A percentile compares a stretch with the other conserved stretches of the same genome.
These are phyloP conservation scores for Phytophthora vignae DNA, from an alignment of 352 stramenopile genomes.

Conservation along the genomic window DNA sequence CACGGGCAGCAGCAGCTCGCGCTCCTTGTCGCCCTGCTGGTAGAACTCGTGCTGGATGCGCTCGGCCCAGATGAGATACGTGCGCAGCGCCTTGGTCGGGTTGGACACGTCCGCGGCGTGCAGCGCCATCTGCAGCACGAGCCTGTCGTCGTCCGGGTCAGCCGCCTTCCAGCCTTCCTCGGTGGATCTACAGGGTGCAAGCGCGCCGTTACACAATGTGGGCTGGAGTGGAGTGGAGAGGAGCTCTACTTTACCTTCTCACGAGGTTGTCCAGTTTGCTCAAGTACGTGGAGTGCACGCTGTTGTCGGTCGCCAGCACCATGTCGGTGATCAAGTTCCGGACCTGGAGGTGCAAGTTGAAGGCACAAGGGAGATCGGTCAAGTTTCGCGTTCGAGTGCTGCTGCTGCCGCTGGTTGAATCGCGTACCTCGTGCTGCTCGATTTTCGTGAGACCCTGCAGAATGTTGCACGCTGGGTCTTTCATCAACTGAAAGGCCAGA, in stretches of 20 bases:
- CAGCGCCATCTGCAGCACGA: conserved; percentile 81
- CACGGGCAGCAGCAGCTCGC: conserved; percentile 81
- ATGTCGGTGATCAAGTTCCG: conserved; percentile 86
- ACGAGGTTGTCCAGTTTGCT: conserved; percentile 82
- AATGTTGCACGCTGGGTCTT: conserved; percentile 74
- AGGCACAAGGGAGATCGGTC: conserved; percentile 2
- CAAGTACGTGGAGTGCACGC: conserved; percentile 81
- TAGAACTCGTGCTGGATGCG: conserved; percentile 95
- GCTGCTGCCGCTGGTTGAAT: not conserved
- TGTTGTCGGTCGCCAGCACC: conserved; percentile 91
- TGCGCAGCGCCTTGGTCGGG: conserved; percentile 79
- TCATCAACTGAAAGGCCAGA: conserved; percentile 81
- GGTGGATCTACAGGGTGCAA: conserved; percentile 27
- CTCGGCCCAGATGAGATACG: conserved; percentile 90
- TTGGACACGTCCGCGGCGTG: conserved; percentile 96
- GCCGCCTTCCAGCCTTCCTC: conserved; percentile 63
- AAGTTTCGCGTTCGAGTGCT: not conserved
- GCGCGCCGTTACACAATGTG: not conserved
- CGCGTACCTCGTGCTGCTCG: conserved; percentile 74
- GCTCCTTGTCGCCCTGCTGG: conserved; percentile 95
- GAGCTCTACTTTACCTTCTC: conserved; percentile 37
- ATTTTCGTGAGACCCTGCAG: conserved; percentile 75
- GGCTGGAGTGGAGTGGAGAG: not conserved
- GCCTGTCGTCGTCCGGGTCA: conserved; percentile 73
- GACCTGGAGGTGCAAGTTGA: conserved; percentile 36